A percentile compares a stretch with the other conserved stretches of the same genome.
phyloP scores from a whole-genome alignment of 257 asterid genomes.

The Leptodermis oblonga region DNA sequence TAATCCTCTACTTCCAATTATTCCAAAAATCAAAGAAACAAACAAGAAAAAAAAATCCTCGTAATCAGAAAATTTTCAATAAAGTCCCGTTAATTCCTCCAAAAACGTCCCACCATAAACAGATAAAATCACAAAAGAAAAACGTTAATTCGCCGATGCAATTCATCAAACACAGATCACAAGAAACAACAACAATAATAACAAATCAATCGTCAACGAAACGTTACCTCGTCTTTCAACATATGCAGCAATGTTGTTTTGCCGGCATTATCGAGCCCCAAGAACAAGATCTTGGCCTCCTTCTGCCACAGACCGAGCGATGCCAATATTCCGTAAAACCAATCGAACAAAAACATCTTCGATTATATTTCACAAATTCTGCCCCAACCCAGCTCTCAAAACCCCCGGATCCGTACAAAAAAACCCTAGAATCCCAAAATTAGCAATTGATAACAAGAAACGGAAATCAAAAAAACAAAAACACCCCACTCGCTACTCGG shows the following conservation, averaged over 20 bases:
- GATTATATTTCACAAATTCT: background rate
- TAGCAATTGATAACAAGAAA: background rate
- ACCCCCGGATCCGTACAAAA: constrained; percentile 3
- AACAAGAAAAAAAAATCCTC: background rate
- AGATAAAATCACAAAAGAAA: constrained; percentile 6
- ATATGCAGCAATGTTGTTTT: constrained; percentile 93
- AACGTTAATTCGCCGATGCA: background rate
- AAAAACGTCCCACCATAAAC: background rate
- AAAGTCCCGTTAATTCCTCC: background rate
- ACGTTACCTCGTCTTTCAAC: constrained; percentile 83
- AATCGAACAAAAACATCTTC: constrained; percentile 78
- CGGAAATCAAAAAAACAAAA: background rate
- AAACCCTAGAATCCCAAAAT: constrained; percentile 13
- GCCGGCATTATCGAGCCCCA: constrained; percentile 96
- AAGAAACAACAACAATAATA: background rate
- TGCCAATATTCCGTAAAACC: constrained; percentile 92
- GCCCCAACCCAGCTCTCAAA: background rate
- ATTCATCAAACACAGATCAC: background rate
- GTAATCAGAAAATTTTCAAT: background rate
- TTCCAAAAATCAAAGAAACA: background rate
- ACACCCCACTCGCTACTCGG: background rate
- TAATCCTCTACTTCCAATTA: background rate
- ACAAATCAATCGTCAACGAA: background rate
- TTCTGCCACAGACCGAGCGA: constrained; percentile 94
- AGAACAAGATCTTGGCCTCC: constrained; percentile 88